Evolutionary conservation across 75 land plant genomes (phyloP).

Genomic region (Isoetes taiwanensis): DNA sequence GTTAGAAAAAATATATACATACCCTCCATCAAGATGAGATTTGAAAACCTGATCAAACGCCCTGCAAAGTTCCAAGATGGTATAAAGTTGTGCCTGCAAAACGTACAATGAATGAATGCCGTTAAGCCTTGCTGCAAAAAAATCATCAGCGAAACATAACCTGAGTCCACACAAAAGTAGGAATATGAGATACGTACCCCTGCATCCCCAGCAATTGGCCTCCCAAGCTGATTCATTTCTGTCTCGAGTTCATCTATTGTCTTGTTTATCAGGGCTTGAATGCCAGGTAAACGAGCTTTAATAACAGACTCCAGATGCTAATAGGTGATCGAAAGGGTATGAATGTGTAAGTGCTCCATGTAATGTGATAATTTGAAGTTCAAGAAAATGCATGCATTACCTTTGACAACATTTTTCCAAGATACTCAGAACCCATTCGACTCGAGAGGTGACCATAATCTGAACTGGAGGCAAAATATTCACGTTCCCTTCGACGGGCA

Average conservation of each 20-base stretch:
- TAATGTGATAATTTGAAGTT: neutral
- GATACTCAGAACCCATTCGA: conserved; percentile 90
- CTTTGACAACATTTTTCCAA: conserved; percentile 84
- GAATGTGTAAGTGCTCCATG: neutral
- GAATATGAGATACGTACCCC: conserved; percentile 42
- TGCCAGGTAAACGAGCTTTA: conserved; percentile 79
- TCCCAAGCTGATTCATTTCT: conserved; percentile 75
- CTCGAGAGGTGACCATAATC: conserved; percentile 69
- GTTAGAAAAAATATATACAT: conserved; percentile 12
- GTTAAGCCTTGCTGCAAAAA: too few species aligned
- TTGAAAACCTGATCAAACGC: conserved; percentile 71
- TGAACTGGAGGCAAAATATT: conserved; percentile 54
- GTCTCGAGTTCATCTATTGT: conserved; percentile 63
- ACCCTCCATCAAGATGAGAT: conserved; percentile 92
- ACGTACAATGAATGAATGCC: neutral
- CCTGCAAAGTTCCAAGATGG: conserved; percentile 84
- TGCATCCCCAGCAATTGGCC: conserved; percentile 76
- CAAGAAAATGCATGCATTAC: conserved; percentile 17
- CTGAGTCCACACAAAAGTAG: too few species aligned
- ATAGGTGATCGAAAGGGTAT: neutral
- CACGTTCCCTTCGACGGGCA: conserved; percentile 77
- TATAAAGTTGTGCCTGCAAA: conserved; percentile 74
- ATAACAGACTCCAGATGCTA: conserved; percentile 89
- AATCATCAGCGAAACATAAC: too few species aligned
- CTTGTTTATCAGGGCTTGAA: conserved; percentile 75